Conservation (phyloP, 139 green algal genomes). For the Zygnema cylindricum region DNA sequence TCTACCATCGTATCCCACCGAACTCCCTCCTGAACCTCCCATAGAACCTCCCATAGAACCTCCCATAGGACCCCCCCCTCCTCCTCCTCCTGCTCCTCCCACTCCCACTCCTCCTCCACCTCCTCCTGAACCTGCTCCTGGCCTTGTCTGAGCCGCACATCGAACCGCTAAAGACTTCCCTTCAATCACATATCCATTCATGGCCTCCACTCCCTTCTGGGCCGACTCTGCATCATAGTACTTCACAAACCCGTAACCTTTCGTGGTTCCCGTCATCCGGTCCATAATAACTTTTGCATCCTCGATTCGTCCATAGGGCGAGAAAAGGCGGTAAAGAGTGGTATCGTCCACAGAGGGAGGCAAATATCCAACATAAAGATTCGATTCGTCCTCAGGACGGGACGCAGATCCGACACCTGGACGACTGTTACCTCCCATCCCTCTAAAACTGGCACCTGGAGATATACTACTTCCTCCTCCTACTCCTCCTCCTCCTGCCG, state of each 20-base stretch:
- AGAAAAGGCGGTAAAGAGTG: slow-evolving; percentile 47
- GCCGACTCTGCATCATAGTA: slow-evolving; percentile 35
- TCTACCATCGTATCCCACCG: too few species aligned
- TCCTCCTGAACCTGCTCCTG: background rate
- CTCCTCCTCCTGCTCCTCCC: slow-evolving; percentile 7
- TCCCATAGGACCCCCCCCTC: background rate
- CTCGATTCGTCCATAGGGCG: slow-evolving; percentile 42
- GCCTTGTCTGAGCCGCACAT: slow-evolving; percentile 41
- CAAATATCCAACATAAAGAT: slow-evolving; percentile 63
- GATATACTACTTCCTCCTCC: background rate
- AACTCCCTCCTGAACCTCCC: too few species aligned
- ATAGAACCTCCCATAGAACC: too few species aligned
- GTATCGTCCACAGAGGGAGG: slow-evolving; percentile 46
- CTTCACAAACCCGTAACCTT: slow-evolving; percentile 66
- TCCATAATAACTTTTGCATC: slow-evolving; percentile 62
- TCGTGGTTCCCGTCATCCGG: slow-evolving; percentile 43
- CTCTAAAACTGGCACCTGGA: background rate
- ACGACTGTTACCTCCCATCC: slow-evolving; percentile 3
- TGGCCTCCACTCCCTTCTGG: slow-evolving; percentile 33
- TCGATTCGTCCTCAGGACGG: slow-evolving; percentile 55
- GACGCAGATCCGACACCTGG: background rate
- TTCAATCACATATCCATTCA: slow-evolving; percentile 63
- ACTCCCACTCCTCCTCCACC: slow-evolving; percentile 2
- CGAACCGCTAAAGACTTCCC: slow-evolving; percentile 66
- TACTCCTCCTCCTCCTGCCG: background rate